Percentiles rank a stretch among this genome's conserved stretches.
Evolutionary conservation across 2,329 filamentous ascomycete genomes (phyloP).

Genomic region (Aspergillus viridinutans): DNA sequence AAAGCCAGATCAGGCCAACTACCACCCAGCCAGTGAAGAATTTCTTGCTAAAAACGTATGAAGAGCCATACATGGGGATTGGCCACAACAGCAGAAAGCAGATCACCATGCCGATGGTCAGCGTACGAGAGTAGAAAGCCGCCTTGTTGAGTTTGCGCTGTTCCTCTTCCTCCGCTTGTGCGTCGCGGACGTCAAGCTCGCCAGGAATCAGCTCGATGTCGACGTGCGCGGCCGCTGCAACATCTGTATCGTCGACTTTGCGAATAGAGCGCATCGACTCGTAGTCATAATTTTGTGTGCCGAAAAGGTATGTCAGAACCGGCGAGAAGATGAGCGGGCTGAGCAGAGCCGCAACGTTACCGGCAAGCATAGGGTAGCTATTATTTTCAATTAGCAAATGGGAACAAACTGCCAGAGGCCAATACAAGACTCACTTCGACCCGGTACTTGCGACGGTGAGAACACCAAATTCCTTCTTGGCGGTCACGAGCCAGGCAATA

Average conservation of each 20-base stretch:
- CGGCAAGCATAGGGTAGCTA: slow-evolving; percentile 74
- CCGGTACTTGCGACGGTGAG: slow-evolving; percentile 73
- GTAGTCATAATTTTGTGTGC: slow-evolving; percentile 80
- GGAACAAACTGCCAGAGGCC: not conserved
- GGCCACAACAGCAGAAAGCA: slow-evolving; percentile 79
- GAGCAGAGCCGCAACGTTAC: slow-evolving; percentile 78
- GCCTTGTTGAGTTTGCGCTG: slow-evolving; percentile 52
- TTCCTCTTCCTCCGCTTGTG: slow-evolving; percentile 41
- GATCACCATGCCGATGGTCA: slow-evolving; percentile 63
- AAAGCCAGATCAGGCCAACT: slow-evolving; percentile 75
- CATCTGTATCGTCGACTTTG: slow-evolving; percentile 71
- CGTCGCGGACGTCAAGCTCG: slow-evolving; percentile 34
- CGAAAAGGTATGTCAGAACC: slow-evolving; percentile 66
- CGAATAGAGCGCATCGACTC: slow-evolving; percentile 75
- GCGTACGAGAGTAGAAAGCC: slow-evolving; percentile 50
- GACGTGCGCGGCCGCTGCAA: slow-evolving; percentile 59
- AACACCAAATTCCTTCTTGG: slow-evolving; percentile 63
- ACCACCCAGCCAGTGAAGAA: slow-evolving; percentile 82
- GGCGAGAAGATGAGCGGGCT: slow-evolving; percentile 72
- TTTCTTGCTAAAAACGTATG: slow-evolving; percentile 74
- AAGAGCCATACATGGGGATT: slow-evolving; percentile 81
- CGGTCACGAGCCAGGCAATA: slow-evolving; percentile 73
- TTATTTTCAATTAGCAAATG: slow-evolving; percentile 3
- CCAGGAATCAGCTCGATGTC: slow-evolving; percentile 63
- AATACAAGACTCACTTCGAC: slow-evolving; percentile 52